A percentile compares a stretch with the other conserved stretches of the same genome.
Evolutionary conservation across 179 eudicot genomes (phyloP).

Genomic region (Pouteria campechiana): DNA sequence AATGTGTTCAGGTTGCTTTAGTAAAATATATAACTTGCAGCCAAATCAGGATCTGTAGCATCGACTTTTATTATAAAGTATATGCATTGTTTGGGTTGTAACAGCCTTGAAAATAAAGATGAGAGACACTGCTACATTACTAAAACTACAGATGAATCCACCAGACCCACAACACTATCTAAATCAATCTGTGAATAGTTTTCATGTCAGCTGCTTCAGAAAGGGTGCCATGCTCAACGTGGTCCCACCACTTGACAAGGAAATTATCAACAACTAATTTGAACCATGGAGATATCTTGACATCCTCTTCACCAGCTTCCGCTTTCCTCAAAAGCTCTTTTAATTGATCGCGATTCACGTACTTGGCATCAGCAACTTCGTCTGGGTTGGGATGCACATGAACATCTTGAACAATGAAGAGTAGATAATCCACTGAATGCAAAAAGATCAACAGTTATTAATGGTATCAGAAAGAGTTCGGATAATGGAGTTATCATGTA

Average conservation of each 20-base stretch:
- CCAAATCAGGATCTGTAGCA: no score
- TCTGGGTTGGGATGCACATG: slow-evolving; percentile 43
- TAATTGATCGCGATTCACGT: slow-evolving; percentile 37
- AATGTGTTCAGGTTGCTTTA: no score
- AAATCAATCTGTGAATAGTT: slow-evolving; percentile 41
- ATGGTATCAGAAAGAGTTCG: no score
- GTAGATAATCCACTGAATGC: slow-evolving; percentile 39
- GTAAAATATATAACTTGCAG: no score
- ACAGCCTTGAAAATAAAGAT: no score
- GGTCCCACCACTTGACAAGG: slow-evolving; percentile 61
- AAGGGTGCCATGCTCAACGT: slow-evolving; percentile 42
- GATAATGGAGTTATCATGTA: no score
- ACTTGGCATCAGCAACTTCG: slow-evolving; percentile 43
- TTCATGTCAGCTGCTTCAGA: slow-evolving; percentile 40
- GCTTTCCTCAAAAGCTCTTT: slow-evolving; percentile 43
- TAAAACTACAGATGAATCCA: no score
- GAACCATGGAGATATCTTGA: slow-evolving; percentile 62
- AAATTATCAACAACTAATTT: slow-evolving; percentile 46
- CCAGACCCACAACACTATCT: no score
- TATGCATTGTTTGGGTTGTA: no score
- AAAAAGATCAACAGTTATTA: background rate
- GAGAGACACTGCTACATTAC: no score
- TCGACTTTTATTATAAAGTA: no score
- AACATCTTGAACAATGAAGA: slow-evolving; percentile 47
- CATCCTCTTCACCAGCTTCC: slow-evolving; percentile 52